Evolutionary conservation across 257 asterid genomes (phyloP), one percentile per base, ranked within the genome.

Genomic region (Solanum chmielewskii): DNA sequence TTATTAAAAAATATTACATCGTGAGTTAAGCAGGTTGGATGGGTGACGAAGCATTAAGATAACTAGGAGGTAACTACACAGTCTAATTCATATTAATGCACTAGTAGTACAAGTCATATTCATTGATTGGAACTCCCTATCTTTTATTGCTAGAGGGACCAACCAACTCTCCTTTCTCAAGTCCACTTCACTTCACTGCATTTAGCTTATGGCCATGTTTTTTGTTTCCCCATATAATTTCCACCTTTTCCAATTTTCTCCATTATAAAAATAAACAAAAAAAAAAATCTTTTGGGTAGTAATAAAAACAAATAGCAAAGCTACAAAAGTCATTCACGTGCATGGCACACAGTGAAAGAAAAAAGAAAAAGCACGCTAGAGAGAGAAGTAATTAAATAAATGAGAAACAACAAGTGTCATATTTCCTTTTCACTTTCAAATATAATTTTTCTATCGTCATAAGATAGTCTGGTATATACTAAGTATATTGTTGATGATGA

Each of bases 301-400:
- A 88, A 92, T 92, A 91, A 94, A 94, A 94, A 89, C 97, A 94
- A 96, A 92, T 87, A 73, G 91, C 94, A 91, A 94, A 90, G 86
- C 95, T 94, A 93, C 99, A 96, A 94, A 49, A 95, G 69, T 92
- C 94, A 88, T 87, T 94, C 98, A 95, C 98, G 93, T 95, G 99
- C 96, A 89, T 86, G 91, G 90, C 93, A 89, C 91, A 90, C 88
- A 39, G 80, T 75, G 81, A 14, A 16, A 29, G 14, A 29, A 29
- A 42, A 80, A 47, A 68, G 3, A 47, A 37, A 35, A 35, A 5
- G 39, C 39, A 4, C 5, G 6, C 39, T 5, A 35, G 6, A 56
- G 20, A n/a, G 83, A 86, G 85, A 64, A 64, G 33, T 9, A 33
- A 45, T 75, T 56, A 31, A 27, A 60, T 66, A 87, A 77, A 78